These are phyloP conservation scores for Astragalus glycyphyllos DNA, from an alignment of 306 rosid genomes.

Conservation along the genomic window DNA sequence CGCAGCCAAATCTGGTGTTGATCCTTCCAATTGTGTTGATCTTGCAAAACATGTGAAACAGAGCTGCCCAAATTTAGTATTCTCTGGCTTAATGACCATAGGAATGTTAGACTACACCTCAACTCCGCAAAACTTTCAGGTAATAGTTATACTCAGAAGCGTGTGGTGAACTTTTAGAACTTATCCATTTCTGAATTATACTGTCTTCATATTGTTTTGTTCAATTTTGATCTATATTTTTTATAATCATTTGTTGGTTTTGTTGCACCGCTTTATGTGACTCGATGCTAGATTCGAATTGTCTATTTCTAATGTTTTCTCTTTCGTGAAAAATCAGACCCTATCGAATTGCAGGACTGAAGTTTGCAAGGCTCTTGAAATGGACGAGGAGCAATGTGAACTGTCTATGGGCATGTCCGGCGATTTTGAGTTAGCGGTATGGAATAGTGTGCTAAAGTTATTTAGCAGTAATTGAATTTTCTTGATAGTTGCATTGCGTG, in stretches of 20 bases:
- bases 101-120: conserved; percentile 92
- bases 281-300: conserved; percentile 20
- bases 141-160: conserved; percentile 43
- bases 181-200: conserved; percentile 1
- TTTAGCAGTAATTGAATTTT: neutral
- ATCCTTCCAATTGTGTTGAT: conserved; percentile 85
- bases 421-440: conserved; percentile 93
- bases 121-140: conserved; percentile 93
- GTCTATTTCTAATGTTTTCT: conserved; percentile 37
- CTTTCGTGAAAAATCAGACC: conserved; percentile 54
- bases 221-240: conserved; percentile 13
- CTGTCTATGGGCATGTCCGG: conserved; percentile 98
- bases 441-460: conserved; percentile 34
- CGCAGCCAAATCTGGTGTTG: conserved; percentile 92
- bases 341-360: conserved; percentile 78
- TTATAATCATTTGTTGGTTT: conserved; percentile 24
- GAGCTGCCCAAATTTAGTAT: conserved; percentile 81
- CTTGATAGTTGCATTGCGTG: conserved; percentile 23
- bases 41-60: conserved; percentile 86
- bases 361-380: conserved; percentile 83
- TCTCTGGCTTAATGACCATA: conserved; percentile 94
- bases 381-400: conserved; percentile 80
- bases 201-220: neutral
- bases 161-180: no score
- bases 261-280: conserved; percentile 20